Base-by-base conservation (phyloP, 768 basidiomycete genomes). In the Russula griseocarnosa region DNA sequence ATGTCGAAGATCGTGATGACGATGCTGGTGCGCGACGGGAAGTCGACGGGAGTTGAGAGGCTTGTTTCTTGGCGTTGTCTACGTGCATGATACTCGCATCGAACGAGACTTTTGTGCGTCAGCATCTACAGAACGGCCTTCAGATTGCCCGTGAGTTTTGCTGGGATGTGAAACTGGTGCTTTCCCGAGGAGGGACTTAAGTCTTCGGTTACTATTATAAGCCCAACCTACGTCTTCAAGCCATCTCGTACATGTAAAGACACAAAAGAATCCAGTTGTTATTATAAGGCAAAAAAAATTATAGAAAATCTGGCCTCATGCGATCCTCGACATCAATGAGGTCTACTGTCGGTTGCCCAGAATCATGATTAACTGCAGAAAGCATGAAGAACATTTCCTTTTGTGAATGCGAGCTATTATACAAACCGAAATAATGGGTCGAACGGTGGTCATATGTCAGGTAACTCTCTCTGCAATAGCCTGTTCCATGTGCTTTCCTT, bases 401-500 rank as follows among this genome's bases (percentile, higher is more conserved):
- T 30, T 13, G 46, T 26, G 24, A 52, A 24, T 22, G 28, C 34
- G 38, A 30, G 9, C n/a, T 22, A 22, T 22, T 22, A 20, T 60
- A 55, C 63, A 51, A 40, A 65, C 30, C 6, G 24, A 32, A 51
- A 10, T 11, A 22, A 28, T 36, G 36, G 3, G 28, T 42, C 54
- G 11, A 53, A 16, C 38, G 34, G n/a, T 22, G 80, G 62, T 67
- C 70, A 78, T 69, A 83, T 57, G 75, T 94, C 93, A n/a, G 92
- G 92, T 60, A 94, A 74, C 74, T 95, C 92, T 72, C 93, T 79
- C 67, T 87, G 85, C 70, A 92, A 83, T 60, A 95, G 75, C 63
- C 93, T 78, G 44, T 79, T 84, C 92, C 92, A 96, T 55, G 92
- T 95, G 66, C 85, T 90, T 70, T 94, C 91, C 71, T 85, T 92